Conservation (phyloP, 495 filamentous ascomycete species). For the Aspergillus kassunensis region DNA sequence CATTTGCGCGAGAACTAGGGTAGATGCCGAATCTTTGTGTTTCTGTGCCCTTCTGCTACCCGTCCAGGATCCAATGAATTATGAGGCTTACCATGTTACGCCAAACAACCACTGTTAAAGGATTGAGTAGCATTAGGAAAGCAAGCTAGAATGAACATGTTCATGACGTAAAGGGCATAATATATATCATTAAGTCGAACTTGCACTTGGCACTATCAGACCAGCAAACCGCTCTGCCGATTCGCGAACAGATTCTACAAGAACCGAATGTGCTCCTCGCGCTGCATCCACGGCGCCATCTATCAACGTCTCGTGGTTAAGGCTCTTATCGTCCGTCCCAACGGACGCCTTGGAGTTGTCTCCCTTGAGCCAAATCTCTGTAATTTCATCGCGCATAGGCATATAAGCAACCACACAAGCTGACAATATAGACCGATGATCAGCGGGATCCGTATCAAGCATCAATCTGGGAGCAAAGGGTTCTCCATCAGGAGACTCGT, state of each 20-base stretch:
- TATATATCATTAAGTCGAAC: not conserved
- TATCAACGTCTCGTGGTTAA: conserved; percentile 50
- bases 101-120: no score
- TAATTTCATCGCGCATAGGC: conserved; percentile 83
- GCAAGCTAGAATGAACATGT: not conserved
- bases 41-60: no score
- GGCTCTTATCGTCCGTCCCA: conserved; percentile 24
- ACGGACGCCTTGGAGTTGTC: conserved; percentile 44
- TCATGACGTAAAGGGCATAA: conserved; percentile 1
- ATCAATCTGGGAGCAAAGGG: conserved; percentile 51
- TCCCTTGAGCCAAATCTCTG: conserved; percentile 91
- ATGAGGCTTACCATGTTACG: no score
- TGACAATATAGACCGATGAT: conserved; percentile 65
- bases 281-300: conserved; percentile 65
- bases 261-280: conserved; percentile 51
- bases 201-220: no score
- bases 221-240: conserved; percentile 36
- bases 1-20: no score
- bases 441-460: conserved; percentile 78
- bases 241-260: conserved; percentile 56
- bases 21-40: no score
- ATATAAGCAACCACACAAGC: conserved; percentile 91
- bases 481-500: conserved; percentile 32
- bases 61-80: no score
- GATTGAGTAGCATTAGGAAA: no score